Percentiles rank a stretch among this genome's conserved stretches.
Conservation (phyloP, 1,284 basidiomycete species). For the Marasmius fiardii region DNA sequence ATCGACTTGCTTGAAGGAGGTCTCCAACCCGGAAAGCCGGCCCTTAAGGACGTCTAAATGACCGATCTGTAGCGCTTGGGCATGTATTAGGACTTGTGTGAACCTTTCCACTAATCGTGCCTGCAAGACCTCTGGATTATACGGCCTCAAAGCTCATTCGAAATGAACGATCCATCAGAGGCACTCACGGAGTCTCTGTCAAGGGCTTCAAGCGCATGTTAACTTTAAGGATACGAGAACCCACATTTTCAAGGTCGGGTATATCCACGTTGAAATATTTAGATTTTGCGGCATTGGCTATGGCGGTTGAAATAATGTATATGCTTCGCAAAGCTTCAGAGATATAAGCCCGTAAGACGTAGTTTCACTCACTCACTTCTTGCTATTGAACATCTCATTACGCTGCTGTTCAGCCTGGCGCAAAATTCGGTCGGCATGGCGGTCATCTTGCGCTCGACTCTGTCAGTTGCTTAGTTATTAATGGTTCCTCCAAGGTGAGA, state of each 20-base stretch:
- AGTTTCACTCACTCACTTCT: slow-evolving; percentile 53
- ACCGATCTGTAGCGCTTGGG: slow-evolving; percentile 51
- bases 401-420: slow-evolving; percentile 73
- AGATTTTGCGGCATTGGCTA: slow-evolving; percentile 66
- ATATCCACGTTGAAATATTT: slow-evolving; percentile 70
- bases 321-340: slow-evolving; percentile 35
- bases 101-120: slow-evolving; percentile 55
- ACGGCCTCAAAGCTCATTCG: background rate
- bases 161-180: background rate
- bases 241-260: slow-evolving; percentile 67
- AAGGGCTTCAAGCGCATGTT: slow-evolving; percentile 14
- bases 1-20: slow-evolving; percentile 48
- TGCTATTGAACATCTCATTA: slow-evolving; percentile 73
- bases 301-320: slow-evolving; percentile 66
- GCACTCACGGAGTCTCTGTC: slow-evolving; percentile 64
- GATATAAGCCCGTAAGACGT: slow-evolving; percentile 4
- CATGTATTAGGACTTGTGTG: slow-evolving; percentile 48
- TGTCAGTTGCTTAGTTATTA: slow-evolving; percentile 25
- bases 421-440: slow-evolving; percentile 68
- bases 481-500: slow-evolving; percentile 6
- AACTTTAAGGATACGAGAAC: slow-evolving; percentile 24
- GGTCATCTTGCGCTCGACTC: slow-evolving; percentile 69
- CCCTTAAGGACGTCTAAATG: slow-evolving; percentile 58
- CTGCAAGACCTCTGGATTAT: slow-evolving; percentile 57
- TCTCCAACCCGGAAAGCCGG: slow-evolving; percentile 42